Percentiles rank a stretch among this genome's conserved stretches.
Evolutionary conservation across 129 eudicot genomes (phyloP).

Genomic region (Lactuca sativa): DNA sequence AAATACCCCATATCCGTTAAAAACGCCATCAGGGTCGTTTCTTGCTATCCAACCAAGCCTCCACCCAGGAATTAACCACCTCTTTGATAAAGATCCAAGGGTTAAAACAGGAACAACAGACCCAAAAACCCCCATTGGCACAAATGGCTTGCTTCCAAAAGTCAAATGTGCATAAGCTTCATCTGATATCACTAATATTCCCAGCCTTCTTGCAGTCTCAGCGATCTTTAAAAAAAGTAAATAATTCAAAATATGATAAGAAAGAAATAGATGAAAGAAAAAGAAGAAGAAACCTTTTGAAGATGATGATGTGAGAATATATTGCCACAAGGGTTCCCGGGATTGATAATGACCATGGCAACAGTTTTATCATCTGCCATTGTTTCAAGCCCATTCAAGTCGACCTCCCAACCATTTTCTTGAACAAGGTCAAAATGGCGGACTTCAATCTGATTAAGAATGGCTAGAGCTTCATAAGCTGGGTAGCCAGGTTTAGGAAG

Average conservation of each 20-base stretch:
- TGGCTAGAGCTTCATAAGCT: constrained; percentile 33
- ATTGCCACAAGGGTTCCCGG: constrained; percentile 45
- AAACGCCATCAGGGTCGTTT: constrained; percentile 45
- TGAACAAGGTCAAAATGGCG: constrained; percentile 41
- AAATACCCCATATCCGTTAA: constrained; percentile 45
- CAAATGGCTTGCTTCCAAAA: constrained; percentile 43
- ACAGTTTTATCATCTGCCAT: constrained; percentile 33
- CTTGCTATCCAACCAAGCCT: constrained; percentile 56
- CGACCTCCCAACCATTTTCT: constrained; percentile 35
- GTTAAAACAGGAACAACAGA: constrained; percentile 51
- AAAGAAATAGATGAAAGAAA: background rate
- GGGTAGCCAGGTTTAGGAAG: constrained; percentile 45
- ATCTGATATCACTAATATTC: constrained; percentile 59
- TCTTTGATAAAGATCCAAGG: constrained; percentile 57
- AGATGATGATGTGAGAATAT: constrained; percentile 30
- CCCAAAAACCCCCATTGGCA: constrained; percentile 61
- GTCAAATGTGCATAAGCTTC: constrained; percentile 58
- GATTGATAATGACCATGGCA: constrained; percentile 41
- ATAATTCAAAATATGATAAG: background rate
- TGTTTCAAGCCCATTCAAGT: constrained; percentile 28
- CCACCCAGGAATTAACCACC: constrained; percentile 73
- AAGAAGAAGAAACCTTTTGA: constrained; percentile 17
- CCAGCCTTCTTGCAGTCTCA: constrained; percentile 57
- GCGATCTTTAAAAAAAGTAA: constrained; percentile 38
- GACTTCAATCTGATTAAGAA: constrained; percentile 30